Evolutionary conservation across 306 rosid species (phyloP), one percentile per base, ranked within the genome.

Genomic region (Fragaria iinumae): DNA sequence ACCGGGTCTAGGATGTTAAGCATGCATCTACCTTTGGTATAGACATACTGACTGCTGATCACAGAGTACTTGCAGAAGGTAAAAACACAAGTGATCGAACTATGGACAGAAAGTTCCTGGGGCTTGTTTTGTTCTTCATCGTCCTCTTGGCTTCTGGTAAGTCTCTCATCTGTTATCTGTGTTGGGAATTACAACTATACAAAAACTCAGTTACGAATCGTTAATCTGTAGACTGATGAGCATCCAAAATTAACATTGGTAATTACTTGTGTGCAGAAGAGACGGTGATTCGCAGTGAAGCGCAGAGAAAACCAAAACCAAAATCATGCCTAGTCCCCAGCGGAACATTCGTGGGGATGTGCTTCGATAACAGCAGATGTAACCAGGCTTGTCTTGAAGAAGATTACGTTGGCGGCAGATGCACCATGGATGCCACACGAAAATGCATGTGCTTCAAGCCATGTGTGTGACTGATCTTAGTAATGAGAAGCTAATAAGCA

Each of bases 101-200:
- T 52, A 65, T 65, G 47, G 32, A 3, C 16, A 67, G 3, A 47
- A 67, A n/a, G 71, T 9, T 59, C 17, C 20, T 29, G 4, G 74
- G 60, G 55, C 16, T 71, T 49, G 74, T 18, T 17, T 48, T 71
- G 62, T 25, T 70, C 60, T 29, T 49, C 36, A 70, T 70, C 45
- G 11, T 70, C 27, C 62, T 70, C n/a, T 9, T 70, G 17, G 32
- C 74, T 27, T 70, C 74, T 29, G 10, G 62, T 48, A 48, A 69
- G 41, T 29, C 32, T 29, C 32, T 29, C 32, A 29, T 29, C 32
- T 29, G 32, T 29, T 29, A 29, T 29, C 32, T 29, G 32, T 29
- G 2, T 29, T 29, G 32, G 32, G 32, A 29, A 29, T 29, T 29
- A 29, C 32, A 39, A 39, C 43, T 39, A 6, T 39, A 39, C 8